Evolutionary conservation across 2,329 filamentous ascomycete species (phyloP).

Genomic region (Ophiostoma himal-ulmi): DNA sequence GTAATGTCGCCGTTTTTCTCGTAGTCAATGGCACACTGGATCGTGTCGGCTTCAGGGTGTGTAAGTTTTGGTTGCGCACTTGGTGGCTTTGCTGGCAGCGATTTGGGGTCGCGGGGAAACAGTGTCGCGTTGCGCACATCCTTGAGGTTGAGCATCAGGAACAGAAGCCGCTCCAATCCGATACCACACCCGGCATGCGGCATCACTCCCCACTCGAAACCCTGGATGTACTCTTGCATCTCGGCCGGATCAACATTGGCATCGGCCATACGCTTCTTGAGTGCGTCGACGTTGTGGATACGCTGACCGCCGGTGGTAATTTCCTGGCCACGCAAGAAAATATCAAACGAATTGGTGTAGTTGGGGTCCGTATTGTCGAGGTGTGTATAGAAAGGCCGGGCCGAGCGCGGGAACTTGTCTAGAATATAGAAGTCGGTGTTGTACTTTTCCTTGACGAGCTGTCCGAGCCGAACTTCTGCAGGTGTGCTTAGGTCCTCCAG

Average conservation of each 20-base stretch:
- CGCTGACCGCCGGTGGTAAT: slow-evolving; percentile 89
- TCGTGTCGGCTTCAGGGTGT: slow-evolving; percentile 81
- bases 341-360: slow-evolving; percentile 89
- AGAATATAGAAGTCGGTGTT: slow-evolving; percentile 88
- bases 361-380: slow-evolving; percentile 65
- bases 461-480: slow-evolving; percentile 79
- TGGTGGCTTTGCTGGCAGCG: slow-evolving; percentile 57
- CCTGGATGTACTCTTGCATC: slow-evolving; percentile 86
- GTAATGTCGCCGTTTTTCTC: slow-evolving; percentile 34
- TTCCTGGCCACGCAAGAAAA: slow-evolving; percentile 89
- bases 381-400: slow-evolving; percentile 88
- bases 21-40: slow-evolving; percentile 50
- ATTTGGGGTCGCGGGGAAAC: slow-evolving; percentile 84
- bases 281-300: slow-evolving; percentile 71
- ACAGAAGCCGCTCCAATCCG: slow-evolving; percentile 80
- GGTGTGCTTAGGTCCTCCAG: slow-evolving; percentile 78
- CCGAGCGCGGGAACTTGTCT: slow-evolving; percentile 82
- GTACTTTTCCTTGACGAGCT: slow-evolving; percentile 79
- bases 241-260: slow-evolving; percentile 70
- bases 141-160: slow-evolving; percentile 77
- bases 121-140: slow-evolving; percentile 85
- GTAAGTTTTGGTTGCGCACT: slow-evolving; percentile 54
- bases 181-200: slow-evolving; percentile 88
- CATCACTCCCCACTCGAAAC: slow-evolving; percentile 81
- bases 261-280: slow-evolving; percentile 71